Percentiles rank a stretch among this genome's conserved stretches.
Conservation (phyloP, 2,329 filamentous ascomycete species). For the Albifimbria verrucaria region DNA sequence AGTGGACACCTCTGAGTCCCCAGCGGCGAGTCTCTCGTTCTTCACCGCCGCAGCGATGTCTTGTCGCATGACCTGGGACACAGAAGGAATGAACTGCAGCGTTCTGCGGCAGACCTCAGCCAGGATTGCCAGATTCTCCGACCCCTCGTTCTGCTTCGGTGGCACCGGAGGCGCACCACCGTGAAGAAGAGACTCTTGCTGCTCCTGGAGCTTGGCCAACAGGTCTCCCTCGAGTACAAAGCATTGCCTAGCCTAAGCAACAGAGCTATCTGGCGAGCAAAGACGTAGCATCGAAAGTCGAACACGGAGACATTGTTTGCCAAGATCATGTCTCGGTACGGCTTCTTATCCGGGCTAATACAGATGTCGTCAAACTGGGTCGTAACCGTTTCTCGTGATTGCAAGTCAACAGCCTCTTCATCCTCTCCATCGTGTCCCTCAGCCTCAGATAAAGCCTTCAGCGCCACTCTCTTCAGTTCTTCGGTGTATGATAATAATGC, state of each 20-base stretch:
- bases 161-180: conserved; percentile 52
- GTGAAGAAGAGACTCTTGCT: conserved; percentile 55
- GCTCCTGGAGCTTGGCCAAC: conserved; percentile 58
- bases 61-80: conserved; percentile 73
- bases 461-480: conserved; percentile 62
- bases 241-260: conserved; percentile 80
- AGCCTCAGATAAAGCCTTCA: conserved; percentile 44
- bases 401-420: conserved; percentile 47
- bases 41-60: conserved; percentile 68
- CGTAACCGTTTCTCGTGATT: conserved; percentile 36
- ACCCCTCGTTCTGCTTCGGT: conserved; percentile 52
- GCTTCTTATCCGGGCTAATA: conserved; percentile 65
- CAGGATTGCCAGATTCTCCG: conserved; percentile 75
- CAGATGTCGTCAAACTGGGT: conserved; percentile 54
- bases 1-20: conserved; percentile 22
- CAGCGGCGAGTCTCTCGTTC: conserved; percentile 32
- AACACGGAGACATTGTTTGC: conserved; percentile 95
- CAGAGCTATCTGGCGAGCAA: conserved; percentile 80
- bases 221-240: conserved; percentile 58
- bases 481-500: conserved; percentile 70
- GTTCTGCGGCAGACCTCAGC: conserved; percentile 82
- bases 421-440: conserved; percentile 28
- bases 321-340: conserved; percentile 88
- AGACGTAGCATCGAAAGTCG: conserved; percentile 92
- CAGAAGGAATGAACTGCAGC: conserved; percentile 77